Percentiles rank a stretch among this genome's conserved stretches.
These are phyloP conservation scores for Abrus precatorius DNA, from an alignment of 306 rosid species.

Conservation along the genomic window DNA sequence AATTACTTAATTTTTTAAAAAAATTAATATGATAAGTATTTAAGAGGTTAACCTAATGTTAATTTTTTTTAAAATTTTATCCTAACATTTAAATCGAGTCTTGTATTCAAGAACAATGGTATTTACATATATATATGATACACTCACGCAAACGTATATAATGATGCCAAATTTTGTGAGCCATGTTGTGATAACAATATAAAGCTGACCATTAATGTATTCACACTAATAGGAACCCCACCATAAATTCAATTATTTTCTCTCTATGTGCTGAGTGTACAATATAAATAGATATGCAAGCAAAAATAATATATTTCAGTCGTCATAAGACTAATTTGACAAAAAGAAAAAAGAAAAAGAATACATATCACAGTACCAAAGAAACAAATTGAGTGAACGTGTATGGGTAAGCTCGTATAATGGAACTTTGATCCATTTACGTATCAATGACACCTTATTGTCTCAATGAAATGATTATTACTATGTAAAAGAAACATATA, in stretches of 20 bases:
- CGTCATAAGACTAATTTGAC: neutral
- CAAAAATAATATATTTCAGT: neutral
- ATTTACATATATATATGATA: too few relatives aligned
- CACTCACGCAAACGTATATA: too few relatives aligned
- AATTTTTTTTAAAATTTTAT: too few relatives aligned
- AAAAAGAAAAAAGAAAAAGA: neutral
- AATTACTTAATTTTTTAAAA: too few relatives aligned
- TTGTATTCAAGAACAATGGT: too few relatives aligned
- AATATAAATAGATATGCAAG: neutral
- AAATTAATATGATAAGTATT: too few relatives aligned
- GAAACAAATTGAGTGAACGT: neutral
- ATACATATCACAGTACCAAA: neutral
- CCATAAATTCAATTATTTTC: neutral
- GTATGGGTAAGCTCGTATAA: neutral
- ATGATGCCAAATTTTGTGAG: neutral
- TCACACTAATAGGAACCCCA: neutral
- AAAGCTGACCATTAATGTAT: too few relatives aligned
- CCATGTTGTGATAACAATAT: neutral
- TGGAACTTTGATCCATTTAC: neutral
- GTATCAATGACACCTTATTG: neutral
- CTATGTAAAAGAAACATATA: too few relatives aligned
- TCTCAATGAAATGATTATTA: neutral
- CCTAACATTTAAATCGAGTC: too few relatives aligned
- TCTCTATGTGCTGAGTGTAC: too few relatives aligned
- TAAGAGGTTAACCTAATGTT: too few relatives aligned